Base-by-base conservation (phyloP, 768 basidiomycete species). In the Suillus paluster region DNA sequence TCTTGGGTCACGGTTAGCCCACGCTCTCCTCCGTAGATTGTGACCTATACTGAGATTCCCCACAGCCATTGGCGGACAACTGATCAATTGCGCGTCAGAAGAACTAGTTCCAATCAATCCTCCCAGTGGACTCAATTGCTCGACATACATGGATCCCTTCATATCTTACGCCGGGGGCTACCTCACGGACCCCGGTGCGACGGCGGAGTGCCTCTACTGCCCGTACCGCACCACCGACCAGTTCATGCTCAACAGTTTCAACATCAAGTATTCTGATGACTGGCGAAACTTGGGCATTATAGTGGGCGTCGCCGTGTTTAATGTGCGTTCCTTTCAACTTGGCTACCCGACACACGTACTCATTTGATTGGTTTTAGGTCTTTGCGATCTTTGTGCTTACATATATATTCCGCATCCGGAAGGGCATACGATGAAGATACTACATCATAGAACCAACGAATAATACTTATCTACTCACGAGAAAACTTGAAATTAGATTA, bases 281-380 rank as follows among this genome's bases (percentile, higher is more conserved):
- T 88, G 85, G 86, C 74, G 85, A 41, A 76, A 88, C 70, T 73
- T 85, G 53, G 85, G 86, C 4, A 66, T 88, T 49, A 67, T 87
- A 63, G 75, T 78, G 61, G 84, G 69, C 0, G 85, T 77, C 66
- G 78, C 80, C 21, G 62, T 71, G 2, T 82, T 86, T 67, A 87
- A 88, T 50, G 82, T 84, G 59, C 69, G 83, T 75, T 9, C 27
- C 38, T 33, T 57, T 55, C n/a, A 21, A 7, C 27, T 56, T 33
- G 12, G 21, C 21, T 33, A 2, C 8, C 50, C 27, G 12, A 3
- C 42, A 30, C 1, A 23, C 11, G 19, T n/a, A 2, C 45, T 59
- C 12, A 55, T n/a, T 7, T 2, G 14, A 10, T 21, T 5, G 11
- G 17, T 15, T 54, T 25, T 17, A 59, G 58, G 27, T 59, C 14